Base-by-base conservation (phyloP, 1,139 yeast genomes). In the Eremothecium sinecaudum region DNA sequence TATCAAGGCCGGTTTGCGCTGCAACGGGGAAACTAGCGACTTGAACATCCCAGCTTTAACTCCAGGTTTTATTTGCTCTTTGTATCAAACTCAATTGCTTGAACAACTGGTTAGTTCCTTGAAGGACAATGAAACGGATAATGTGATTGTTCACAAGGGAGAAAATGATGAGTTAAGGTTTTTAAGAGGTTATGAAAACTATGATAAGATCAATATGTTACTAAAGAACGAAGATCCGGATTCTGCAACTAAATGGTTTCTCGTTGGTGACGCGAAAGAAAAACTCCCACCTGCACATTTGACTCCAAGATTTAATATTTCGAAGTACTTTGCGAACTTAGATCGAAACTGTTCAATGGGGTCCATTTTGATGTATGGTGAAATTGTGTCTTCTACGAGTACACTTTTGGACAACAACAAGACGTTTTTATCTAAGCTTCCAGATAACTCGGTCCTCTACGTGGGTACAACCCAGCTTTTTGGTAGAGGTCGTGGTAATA, bases 401-500 rank as follows among this genome's bases (percentile, higher is more conserved):
- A 72, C 84, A 0, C 61, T 90, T 51, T 63, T 90, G 44, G 95
- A 87, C 50, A 68, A 71, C 32, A 90, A 90, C 55, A 71, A 74
- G 33, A 53, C 64, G 9, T 55, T 83, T 36, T 60, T 87, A 36
- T 49, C 55, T 1, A 38, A 47, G n/a, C 31, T 54, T n/a, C 59
- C 60, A 6, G 45, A 48, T 8, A 50, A 46, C 24, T 37, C 56
- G 0, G 39, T 49, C 24, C 38, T 56, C 5, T 53, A 48, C 35
- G 69, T 79, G 3, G 94, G 92, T 1, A 75, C 90, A 1, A 73
- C 81, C 2, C 99, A 92, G 55, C 77, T 83, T 1, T 72, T 86
- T 0, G 99, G 98, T 1, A 67, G 92, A 34, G 99, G 99, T 1
- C 72, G 99, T 40, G 94, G 96, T 5, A 93, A 92, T 2, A 92